phyloP scores from a whole-genome alignment of 1,139 yeast genomes.

The Geotrichum candidum region DNA sequence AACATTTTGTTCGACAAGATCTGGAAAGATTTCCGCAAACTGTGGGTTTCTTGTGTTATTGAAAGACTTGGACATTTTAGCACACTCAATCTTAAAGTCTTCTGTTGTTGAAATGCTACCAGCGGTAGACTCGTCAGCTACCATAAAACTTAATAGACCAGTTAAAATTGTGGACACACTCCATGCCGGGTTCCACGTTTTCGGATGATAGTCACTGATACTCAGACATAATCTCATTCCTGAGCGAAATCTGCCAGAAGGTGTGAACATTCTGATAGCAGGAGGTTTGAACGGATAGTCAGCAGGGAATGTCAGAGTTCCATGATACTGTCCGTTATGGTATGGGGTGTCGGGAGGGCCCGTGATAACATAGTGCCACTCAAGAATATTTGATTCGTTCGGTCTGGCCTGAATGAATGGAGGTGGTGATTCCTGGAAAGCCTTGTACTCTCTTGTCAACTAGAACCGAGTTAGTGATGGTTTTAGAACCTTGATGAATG shows the following conservation, averaged over 20 bases:
- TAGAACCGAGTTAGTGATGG: slow-evolving; percentile 14
- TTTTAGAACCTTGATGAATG: neutral
- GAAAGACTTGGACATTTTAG: slow-evolving; percentile 5
- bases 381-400: slow-evolving; percentile 66
- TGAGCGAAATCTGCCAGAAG: slow-evolving; percentile 65
- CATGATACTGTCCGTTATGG: slow-evolving; percentile 84
- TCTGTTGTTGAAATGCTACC: slow-evolving; percentile 10
- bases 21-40: slow-evolving; percentile 13
- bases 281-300: slow-evolving; percentile 95
- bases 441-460: slow-evolving; percentile 73
- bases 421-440: slow-evolving; percentile 67
- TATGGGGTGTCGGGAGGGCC: slow-evolving; percentile 90
- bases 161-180: slow-evolving; percentile 79
- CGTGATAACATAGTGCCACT: slow-evolving; percentile 72
- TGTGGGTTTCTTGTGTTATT: slow-evolving; percentile 5
- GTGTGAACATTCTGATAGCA: slow-evolving; percentile 82
- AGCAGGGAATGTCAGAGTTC: slow-evolving; percentile 72
- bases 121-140: slow-evolving; percentile 27
- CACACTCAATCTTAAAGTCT: slow-evolving; percentile 5
- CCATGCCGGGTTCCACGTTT: slow-evolving; percentile 95
- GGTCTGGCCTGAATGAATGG: slow-evolving; percentile 83
- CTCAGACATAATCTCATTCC: slow-evolving; percentile 77
- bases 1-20: slow-evolving; percentile 3
- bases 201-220: slow-evolving; percentile 91
- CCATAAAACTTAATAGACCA: slow-evolving; percentile 82